Conservation (phyloP, 2,329 filamentous ascomycete species). For the Ceratocystis diversiconidia region DNA sequence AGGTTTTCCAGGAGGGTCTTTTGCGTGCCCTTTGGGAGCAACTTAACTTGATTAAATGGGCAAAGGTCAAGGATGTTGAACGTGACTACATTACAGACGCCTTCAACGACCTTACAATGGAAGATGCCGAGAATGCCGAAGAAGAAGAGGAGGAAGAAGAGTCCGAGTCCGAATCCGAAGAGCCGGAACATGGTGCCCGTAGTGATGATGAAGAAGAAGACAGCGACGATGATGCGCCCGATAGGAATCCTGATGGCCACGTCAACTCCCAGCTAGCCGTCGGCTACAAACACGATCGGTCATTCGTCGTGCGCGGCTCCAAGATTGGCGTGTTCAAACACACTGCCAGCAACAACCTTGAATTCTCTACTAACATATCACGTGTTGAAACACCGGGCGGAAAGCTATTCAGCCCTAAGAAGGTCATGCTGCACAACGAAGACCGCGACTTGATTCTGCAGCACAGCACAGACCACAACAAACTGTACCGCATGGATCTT, state of each 20-base stretch:
- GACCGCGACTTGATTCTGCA: slow-evolving; percentile 84
- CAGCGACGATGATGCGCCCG: slow-evolving; percentile 47
- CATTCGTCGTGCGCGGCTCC: slow-evolving; percentile 89
- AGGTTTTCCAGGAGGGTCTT: slow-evolving; percentile 81
- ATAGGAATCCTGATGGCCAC: slow-evolving; percentile 58
- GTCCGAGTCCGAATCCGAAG: slow-evolving; percentile 33
- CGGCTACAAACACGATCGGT: slow-evolving; percentile 91
- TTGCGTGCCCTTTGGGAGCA: slow-evolving; percentile 97
- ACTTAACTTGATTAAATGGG: slow-evolving; percentile 86
- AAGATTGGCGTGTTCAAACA: slow-evolving; percentile 99
- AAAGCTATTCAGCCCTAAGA: slow-evolving; percentile 81
- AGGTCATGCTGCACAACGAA: slow-evolving; percentile 89
- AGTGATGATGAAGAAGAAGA: slow-evolving; percentile 72
- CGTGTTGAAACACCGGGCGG: slow-evolving; percentile 83
- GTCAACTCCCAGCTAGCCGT: slow-evolving; percentile 90
- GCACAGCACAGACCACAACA: slow-evolving; percentile 70
- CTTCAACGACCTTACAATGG: slow-evolving; percentile 88
- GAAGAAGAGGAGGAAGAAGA: slow-evolving; percentile 38
- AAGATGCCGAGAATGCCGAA: slow-evolving; percentile 45
- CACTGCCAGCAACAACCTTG: slow-evolving; percentile 76
- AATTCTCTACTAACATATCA: slow-evolving; percentile 94
- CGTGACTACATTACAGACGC: slow-evolving; percentile 89
- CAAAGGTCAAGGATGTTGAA: slow-evolving; percentile 80
- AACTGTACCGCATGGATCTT: slow-evolving; percentile 91
- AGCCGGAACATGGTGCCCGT: slow-evolving; percentile 45